Percentiles rank a stretch among this genome's conserved stretches.
Conservation (phyloP, 1,139 yeast species). For the Diutina sp. region DNA sequence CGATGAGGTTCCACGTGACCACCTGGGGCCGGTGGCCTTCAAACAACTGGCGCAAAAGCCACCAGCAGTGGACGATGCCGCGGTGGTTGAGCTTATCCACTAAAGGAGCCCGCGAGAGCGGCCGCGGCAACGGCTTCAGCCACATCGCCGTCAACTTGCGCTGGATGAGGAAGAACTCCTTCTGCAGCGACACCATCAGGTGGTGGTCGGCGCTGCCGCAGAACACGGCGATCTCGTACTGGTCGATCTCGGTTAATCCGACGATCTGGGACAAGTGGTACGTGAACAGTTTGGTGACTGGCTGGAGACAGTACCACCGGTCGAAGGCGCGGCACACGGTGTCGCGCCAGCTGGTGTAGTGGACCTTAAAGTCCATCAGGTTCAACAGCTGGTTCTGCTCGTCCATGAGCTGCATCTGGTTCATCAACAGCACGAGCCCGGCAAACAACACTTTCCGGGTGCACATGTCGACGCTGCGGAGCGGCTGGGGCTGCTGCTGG, state of each 20-base stretch:
- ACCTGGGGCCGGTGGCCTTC: slow-evolving; percentile 15
- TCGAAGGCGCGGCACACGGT: slow-evolving; percentile 12
- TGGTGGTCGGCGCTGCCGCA: slow-evolving; percentile 79
- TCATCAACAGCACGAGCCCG: slow-evolving; percentile 8
- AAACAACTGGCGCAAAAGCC: slow-evolving; percentile 39
- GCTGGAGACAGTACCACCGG: slow-evolving; percentile 1
- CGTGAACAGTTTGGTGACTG: neutral
- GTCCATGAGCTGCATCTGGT: slow-evolving; percentile 9
- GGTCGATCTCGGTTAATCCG: slow-evolving; percentile 48
- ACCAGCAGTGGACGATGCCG: slow-evolving; percentile 50
- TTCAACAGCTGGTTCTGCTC: slow-evolving; percentile 7
- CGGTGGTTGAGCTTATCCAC: slow-evolving; percentile 23
- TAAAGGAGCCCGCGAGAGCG: slow-evolving; percentile 2
- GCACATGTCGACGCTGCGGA: slow-evolving; percentile 4
- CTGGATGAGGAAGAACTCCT: slow-evolving; percentile 41
- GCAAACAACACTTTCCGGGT: slow-evolving; percentile 6
- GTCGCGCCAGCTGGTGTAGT: slow-evolving; percentile 9
- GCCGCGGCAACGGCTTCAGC: slow-evolving; percentile 11
- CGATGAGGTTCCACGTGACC: slow-evolving; percentile 3
- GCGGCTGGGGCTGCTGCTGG: neutral
- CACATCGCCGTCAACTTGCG: slow-evolving; percentile 38
- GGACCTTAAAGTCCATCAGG: slow-evolving; percentile 3
- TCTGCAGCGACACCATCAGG: slow-evolving; percentile 54
- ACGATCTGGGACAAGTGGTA: slow-evolving; percentile 67
- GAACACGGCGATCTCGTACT: slow-evolving; percentile 64